Conservation (phyloP, 2,329 filamentous ascomycete genomes). For the Clarireedia paspali region DNA sequence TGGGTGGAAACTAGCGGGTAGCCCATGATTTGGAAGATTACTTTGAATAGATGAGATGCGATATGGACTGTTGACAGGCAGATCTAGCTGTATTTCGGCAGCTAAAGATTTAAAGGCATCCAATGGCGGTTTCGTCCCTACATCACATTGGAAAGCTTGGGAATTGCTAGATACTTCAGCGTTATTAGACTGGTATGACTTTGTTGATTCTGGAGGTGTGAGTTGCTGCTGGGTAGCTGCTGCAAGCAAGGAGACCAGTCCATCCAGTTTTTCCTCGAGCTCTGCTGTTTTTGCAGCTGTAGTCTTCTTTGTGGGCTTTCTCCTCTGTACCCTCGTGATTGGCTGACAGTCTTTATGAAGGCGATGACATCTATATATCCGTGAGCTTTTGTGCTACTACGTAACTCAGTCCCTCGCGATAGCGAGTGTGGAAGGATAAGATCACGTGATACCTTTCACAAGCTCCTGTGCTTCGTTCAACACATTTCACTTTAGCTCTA, state of each 20-base stretch:
- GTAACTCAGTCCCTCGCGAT: neutral
- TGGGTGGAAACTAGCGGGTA: neutral
- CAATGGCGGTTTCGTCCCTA: neutral
- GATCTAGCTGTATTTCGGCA: neutral
- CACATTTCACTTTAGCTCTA: conserved; percentile 4
- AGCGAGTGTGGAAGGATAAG: neutral
- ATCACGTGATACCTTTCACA: conserved; percentile 7
- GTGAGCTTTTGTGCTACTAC: neutral
- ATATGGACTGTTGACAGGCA: neutral
- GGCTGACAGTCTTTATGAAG: conserved; percentile 13
- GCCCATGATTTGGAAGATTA: neutral
- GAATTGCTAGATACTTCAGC: neutral
- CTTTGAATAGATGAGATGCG: neutral
- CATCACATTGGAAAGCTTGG: neutral
- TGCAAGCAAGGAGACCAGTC: conserved; percentile 9
- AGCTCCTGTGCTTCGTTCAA: neutral
- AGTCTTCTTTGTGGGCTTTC: conserved; percentile 8
- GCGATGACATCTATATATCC: conserved; percentile 10
- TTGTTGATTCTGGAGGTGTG: neutral
- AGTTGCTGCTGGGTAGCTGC: neutral
- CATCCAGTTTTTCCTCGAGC: conserved; percentile 16
- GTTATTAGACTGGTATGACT: neutral
- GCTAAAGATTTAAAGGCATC: neutral
- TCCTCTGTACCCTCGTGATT: conserved; percentile 7
- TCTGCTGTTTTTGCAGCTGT: conserved; percentile 13